These are phyloP conservation scores for Rosa hybrid DNA, from an alignment of 331 rosid genomes.

Conservation along the genomic window DNA sequence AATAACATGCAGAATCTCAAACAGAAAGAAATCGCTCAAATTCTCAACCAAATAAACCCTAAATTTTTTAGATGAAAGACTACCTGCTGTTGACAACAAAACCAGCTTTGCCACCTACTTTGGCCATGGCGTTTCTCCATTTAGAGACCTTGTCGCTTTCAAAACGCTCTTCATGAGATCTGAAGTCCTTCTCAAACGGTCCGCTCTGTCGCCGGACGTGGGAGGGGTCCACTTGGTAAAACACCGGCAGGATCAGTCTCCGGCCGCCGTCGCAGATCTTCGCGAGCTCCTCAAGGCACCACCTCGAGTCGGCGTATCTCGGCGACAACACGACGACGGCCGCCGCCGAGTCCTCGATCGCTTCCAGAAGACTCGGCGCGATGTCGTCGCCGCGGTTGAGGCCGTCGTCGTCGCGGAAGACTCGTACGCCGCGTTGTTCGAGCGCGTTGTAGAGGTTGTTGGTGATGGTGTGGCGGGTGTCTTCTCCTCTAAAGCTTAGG, in stretches of 20 bases:
- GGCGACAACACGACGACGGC: constrained; percentile 50
- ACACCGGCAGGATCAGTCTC: constrained; percentile 56
- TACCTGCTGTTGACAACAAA: constrained; percentile 27
- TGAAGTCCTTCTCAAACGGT: constrained; percentile 38
- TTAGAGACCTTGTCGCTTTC: background rate
- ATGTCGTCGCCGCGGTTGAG: constrained; percentile 60
- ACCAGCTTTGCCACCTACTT: constrained; percentile 53
- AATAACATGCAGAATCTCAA: background rate
- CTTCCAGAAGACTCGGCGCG: constrained; percentile 33
- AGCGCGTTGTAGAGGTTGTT: constrained; percentile 34
- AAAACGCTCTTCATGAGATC: constrained; percentile 8
- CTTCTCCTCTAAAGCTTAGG: constrained; percentile 67
- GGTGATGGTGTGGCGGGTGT: constrained; percentile 49
- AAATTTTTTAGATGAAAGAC: background rate
- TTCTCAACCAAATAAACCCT: background rate
- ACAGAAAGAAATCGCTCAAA: background rate
- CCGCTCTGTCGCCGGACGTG: constrained; percentile 51
- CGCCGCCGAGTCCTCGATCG: constrained; percentile 67
- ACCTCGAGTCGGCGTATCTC: constrained; percentile 51
- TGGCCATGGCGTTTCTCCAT: constrained; percentile 61
- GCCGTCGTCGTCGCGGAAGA: constrained; percentile 53
- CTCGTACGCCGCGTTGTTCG: constrained; percentile 36
- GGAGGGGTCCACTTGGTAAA: constrained; percentile 51
- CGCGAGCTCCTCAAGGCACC: constrained; percentile 68
- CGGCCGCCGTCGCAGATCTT: constrained; percentile 34